Conservation (phyloP, 441 rosid genomes). For the Raphanus hybrid region DNA sequence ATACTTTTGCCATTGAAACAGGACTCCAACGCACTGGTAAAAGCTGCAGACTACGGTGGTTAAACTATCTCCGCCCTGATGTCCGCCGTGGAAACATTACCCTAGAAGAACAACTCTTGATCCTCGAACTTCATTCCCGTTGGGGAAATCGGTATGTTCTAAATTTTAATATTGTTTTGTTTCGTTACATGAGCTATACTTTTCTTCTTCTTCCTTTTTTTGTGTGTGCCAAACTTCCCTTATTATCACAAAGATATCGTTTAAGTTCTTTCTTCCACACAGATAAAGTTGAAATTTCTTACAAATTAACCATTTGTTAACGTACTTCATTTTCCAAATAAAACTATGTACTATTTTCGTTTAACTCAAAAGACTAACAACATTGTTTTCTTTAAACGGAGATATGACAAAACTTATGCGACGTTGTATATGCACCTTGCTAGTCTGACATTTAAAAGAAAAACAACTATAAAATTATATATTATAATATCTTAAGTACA, state of each 20-base stretch:
- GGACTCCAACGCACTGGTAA: constrained; percentile 94
- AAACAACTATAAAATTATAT: too few species aligned
- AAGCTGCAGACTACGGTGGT: constrained; percentile 93
- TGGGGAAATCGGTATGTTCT: constrained; percentile 84
- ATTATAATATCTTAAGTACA: too few species aligned
- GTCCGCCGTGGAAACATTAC: constrained; percentile 97
- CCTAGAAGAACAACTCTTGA: constrained; percentile 90
- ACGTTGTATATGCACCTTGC: background rate
- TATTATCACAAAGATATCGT: background rate
- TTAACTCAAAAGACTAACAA: background rate
- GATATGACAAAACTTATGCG: background rate
- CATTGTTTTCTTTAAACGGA: background rate
- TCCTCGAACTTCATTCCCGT: constrained; percentile 92
- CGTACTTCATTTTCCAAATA: background rate
- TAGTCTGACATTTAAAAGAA: too few species aligned
- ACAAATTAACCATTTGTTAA: background rate
- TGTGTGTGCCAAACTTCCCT: too few species aligned
- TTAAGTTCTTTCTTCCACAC: background rate
- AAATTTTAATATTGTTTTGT: background rate
- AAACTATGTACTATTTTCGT: background rate
- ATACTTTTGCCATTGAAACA: constrained; percentile 43
- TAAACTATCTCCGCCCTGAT: constrained; percentile 92
- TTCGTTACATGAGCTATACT: background rate
- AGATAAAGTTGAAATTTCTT: background rate
- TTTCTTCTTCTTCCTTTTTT: too few species aligned